Evolutionary conservation across 768 basidiomycete species (phyloP).

Genomic region (Lepiota venenata): DNA sequence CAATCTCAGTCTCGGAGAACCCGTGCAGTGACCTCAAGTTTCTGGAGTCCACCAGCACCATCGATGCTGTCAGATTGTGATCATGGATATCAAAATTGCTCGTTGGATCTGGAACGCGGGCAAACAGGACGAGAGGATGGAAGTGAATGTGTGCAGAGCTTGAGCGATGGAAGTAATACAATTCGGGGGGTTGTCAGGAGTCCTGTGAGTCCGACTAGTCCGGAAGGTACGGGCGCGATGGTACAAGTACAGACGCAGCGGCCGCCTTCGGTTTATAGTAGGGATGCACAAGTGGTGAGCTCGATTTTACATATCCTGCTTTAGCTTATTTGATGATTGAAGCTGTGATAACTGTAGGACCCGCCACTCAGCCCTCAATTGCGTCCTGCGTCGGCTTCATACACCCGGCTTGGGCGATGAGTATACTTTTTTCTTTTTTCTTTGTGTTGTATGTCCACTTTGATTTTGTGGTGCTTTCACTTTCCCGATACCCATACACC

Average conservation of each 20-base stretch:
- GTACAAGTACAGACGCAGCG: background rate
- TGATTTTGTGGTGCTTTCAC: too few relatives aligned
- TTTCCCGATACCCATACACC: too few relatives aligned
- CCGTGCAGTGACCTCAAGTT: slow-evolving; percentile 17
- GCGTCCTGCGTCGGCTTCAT: slow-evolving; percentile 2
- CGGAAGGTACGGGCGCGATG: background rate
- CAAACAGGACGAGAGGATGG: background rate
- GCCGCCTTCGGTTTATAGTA: background rate
- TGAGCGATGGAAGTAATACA: slow-evolving; percentile 10
- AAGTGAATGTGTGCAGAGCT: background rate
- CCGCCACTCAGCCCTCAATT: background rate
- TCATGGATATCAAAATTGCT: background rate
- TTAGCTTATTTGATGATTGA: background rate
- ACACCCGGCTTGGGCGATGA: slow-evolving; percentile 9
- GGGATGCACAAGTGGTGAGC: background rate
- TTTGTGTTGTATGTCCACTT: too few relatives aligned
- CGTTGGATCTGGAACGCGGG: background rate
- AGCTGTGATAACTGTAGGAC: background rate
- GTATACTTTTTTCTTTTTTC: too few relatives aligned
- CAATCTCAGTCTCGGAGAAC: slow-evolving; percentile 4
- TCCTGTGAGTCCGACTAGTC: background rate
- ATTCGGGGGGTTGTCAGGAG: slow-evolving; percentile 1
- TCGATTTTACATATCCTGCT: background rate
- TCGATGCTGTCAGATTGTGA: background rate
- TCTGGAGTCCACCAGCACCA: slow-evolving; percentile 19